phyloP scores from a whole-genome alignment of 345 rosid species.

The Citrus australasica region DNA sequence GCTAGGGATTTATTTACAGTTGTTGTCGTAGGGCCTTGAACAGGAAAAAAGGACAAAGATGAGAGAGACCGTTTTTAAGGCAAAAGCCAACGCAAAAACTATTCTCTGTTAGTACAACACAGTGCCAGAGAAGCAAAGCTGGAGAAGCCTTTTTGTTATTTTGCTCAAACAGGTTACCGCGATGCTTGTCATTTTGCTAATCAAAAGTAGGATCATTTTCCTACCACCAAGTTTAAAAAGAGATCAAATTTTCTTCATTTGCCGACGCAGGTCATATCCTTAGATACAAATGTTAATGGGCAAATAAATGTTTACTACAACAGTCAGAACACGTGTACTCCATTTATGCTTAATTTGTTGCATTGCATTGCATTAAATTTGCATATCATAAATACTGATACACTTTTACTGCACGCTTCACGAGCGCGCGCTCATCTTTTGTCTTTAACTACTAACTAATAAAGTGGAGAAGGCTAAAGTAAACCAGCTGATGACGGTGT shows the following conservation, averaged over 20 bases:
- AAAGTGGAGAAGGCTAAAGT: background rate
- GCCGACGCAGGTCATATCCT: background rate
- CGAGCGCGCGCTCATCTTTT: no score
- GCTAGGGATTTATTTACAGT: background rate
- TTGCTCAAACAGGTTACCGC: background rate
- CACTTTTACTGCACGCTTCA: background rate
- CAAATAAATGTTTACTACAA: background rate
- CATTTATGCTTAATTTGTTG: background rate
- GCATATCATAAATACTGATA: background rate
- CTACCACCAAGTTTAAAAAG: background rate
- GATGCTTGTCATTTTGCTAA: background rate
- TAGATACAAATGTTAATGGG: background rate
- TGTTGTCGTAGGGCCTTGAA: background rate
- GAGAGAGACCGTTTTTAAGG: background rate
- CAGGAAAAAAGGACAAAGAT: background rate
- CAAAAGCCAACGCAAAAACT: background rate
- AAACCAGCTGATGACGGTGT: background rate
- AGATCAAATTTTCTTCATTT: background rate
- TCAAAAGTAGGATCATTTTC: no score
- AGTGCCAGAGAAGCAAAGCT: background rate
- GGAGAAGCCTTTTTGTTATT: background rate
- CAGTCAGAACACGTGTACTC: background rate
- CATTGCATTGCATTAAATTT: background rate
- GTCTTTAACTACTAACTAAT: background rate
- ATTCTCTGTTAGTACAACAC: background rate